Evolutionary conservation across 2,329 filamentous ascomycete species (phyloP), one percentile per base, ranked within the genome.

Genomic region (Alternaria arbusti): DNA sequence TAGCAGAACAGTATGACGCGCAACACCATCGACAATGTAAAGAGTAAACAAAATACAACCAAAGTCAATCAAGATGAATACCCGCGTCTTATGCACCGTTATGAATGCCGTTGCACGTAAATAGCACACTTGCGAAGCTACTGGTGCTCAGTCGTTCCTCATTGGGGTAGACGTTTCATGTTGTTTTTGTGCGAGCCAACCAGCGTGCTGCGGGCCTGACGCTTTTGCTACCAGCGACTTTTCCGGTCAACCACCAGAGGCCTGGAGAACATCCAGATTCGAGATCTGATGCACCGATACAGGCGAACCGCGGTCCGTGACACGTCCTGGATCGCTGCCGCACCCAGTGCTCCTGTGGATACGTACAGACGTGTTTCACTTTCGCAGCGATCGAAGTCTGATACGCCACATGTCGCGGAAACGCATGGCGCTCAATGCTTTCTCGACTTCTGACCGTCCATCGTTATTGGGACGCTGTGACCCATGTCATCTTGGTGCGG

Each of bases 351-450:
- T n/a, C n/a, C n/a, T n/a, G n/a, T n/a, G n/a, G n/a, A n/a, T n/a
- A n/a, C n/a, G n/a, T n/a, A n/a, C n/a, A 45, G 28, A 57, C 47
- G 60, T 58, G 74, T 76, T 76, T 76, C 74, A 76, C 32, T 30
- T 60, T 47, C 15, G 40, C 66, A 57, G 55, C 61, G 59, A 64
- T 66, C 63, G 30, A 45, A 59, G 28, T 57, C 70, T 78, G 75
- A 77, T 67, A 78, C 76, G 67, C 66, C 56, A 56, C 66, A 57
- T 63, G 76, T 77, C 68, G 67, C 75, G 72, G 68, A 73, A 66
- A 64, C 64, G 69, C 72, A 72, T 73, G 69, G 73, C 71, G 68
- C 63, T 74, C 74, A 78, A 79, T 78, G 77, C 77, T 69, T 55
- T 68, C 68, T 70, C 70, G 68, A 69, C 68, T 12, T 63, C 61